Evolutionary conservation across 2,329 filamentous ascomycete genomes (phyloP).

Genomic region (Apiospora phragmitis): DNA sequence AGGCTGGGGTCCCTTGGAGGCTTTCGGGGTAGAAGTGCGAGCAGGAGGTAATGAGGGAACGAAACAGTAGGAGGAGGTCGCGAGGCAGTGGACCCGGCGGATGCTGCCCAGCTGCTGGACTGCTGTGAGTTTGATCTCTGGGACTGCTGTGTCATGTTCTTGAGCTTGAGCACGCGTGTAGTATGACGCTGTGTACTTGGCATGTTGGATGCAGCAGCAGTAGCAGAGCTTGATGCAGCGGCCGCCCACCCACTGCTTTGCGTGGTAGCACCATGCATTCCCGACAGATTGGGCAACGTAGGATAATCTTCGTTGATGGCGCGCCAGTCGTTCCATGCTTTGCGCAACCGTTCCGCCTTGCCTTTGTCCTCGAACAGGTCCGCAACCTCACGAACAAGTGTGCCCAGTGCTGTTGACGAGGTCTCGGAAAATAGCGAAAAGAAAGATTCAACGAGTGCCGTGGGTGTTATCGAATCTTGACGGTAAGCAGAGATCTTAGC

Average conservation of each 20-base stretch:
- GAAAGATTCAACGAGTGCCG: slow-evolving; percentile 81
- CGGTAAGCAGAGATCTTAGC: slow-evolving; percentile 77
- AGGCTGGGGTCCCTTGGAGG: background rate
- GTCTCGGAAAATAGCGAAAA: slow-evolving; percentile 82
- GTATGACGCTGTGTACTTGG: slow-evolving; percentile 50
- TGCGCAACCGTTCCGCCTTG: slow-evolving; percentile 73
- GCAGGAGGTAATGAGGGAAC: slow-evolving; percentile 27
- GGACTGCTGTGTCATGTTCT: slow-evolving; percentile 49
- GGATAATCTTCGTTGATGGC: slow-evolving; percentile 97
- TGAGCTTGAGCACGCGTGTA: slow-evolving; percentile 57
- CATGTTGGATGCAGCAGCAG: slow-evolving; percentile 33
- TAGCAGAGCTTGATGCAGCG: slow-evolving; percentile 63
- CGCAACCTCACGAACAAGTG: slow-evolving; percentile 85
- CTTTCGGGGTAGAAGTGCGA: background rate
- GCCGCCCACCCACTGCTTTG: slow-evolving; percentile 59
- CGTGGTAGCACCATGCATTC: slow-evolving; percentile 63
- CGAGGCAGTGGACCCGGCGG: slow-evolving; percentile 14
- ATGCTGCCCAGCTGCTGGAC: slow-evolving; percentile 16
- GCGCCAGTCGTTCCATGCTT: slow-evolving; percentile 93
- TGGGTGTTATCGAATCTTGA: slow-evolving; percentile 66
- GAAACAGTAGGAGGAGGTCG: slow-evolving; percentile 25
- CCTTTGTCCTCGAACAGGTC: slow-evolving; percentile 84
- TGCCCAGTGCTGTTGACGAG: slow-evolving; percentile 78
- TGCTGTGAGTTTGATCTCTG: slow-evolving; percentile 32
- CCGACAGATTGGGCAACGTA: slow-evolving; percentile 74